Conservation (phyloP, 345 rosid genomes). For the Eucalyptus cloeziana region DNA sequence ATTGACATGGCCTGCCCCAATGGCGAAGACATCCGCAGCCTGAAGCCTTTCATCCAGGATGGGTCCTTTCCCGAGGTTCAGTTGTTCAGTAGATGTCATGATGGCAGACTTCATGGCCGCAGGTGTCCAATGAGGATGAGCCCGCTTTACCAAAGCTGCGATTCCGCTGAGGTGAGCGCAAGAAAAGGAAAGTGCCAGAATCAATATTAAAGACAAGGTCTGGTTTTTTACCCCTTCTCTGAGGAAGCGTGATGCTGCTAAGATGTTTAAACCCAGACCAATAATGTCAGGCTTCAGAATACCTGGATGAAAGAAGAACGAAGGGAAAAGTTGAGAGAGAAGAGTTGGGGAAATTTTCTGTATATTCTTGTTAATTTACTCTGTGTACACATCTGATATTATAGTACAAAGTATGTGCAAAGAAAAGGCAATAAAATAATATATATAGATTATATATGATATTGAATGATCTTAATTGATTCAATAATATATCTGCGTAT, state of each 20-base stretch:
- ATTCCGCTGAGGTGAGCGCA: conserved; percentile 46
- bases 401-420: no score
- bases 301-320: no score
- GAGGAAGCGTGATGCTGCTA: conserved; percentile 32
- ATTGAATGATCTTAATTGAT: no score
- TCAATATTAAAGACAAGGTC: conserved; percentile 23
- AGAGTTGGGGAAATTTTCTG: no score
- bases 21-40: conserved; percentile 29
- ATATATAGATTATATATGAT: no score
- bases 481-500: no score
- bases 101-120: conserved; percentile 45
- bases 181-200: conserved; percentile 38
- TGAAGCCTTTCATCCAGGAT: conserved; percentile 21
- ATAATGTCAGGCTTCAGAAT: conserved; percentile 36
- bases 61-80: conserved; percentile 19
- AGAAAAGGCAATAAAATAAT: no score
- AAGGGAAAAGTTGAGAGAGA: no score
- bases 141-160: conserved; percentile 26
- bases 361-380: no score
- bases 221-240: conserved; percentile 9
- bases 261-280: conserved; percentile 34
- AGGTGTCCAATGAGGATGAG: conserved; percentile 40
- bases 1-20: conserved; percentile 52
- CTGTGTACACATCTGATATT: no score
- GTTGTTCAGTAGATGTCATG: conserved; percentile 19